These are phyloP conservation scores for Glomus cerebriforme DNA, from an alignment of 192 early-diverging fungal genomes.

Conservation along the genomic window DNA sequence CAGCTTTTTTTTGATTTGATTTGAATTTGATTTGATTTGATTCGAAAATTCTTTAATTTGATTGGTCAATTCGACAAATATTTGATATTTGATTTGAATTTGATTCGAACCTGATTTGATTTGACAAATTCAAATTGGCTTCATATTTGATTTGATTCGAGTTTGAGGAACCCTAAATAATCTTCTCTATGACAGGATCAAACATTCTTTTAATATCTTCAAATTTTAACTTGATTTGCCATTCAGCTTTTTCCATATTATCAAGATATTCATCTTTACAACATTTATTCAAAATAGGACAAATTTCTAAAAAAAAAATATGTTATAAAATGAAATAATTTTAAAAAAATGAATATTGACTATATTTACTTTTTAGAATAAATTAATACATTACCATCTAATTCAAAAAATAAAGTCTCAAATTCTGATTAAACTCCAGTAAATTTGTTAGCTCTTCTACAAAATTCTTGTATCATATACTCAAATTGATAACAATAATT, in stretches of 20 bases:
- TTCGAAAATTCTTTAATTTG: too few relatives aligned
- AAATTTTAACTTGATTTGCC: not conserved
- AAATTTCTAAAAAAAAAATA: not conserved
- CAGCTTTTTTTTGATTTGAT: too few relatives aligned
- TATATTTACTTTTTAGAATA: too few relatives aligned
- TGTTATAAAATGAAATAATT: too few relatives aligned
- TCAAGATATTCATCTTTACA: not conserved
- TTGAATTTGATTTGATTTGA: too few relatives aligned
- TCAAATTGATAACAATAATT: not conserved
- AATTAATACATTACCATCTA: not conserved
- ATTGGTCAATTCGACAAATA: too few relatives aligned
- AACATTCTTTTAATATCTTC: constrained; percentile 35
- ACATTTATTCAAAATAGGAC: not conserved
- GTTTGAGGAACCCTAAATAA: too few relatives aligned
- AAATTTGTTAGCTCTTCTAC: not conserved
- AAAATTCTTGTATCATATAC: not conserved
- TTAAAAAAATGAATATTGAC: too few relatives aligned
- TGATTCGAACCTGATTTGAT: too few relatives aligned
- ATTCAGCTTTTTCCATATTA: constrained; percentile 1
- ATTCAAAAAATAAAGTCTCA: not conserved
- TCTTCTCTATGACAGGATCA: constrained; percentile 56
- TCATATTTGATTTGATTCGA: too few relatives aligned
- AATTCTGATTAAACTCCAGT: not conserved
- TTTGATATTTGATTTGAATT: too few relatives aligned
- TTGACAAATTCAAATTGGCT: too few relatives aligned